Evolutionary conservation across 2,329 filamentous ascomycete genomes (phyloP).

Genomic region (Cytospora piceicola): DNA sequence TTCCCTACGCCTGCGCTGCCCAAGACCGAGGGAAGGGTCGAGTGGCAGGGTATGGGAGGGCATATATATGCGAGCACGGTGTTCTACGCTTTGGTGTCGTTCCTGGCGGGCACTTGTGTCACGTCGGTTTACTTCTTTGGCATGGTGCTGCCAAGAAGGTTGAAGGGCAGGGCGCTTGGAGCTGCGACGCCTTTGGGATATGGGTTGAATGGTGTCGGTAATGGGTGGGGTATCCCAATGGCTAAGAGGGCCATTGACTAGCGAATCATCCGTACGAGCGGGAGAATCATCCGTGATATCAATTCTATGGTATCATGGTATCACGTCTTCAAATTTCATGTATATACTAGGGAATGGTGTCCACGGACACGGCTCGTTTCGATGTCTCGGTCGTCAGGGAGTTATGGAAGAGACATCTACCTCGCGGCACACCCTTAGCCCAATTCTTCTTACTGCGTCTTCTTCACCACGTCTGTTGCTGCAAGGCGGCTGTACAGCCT

Average conservation of each 20-base stretch:
- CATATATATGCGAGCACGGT: conserved; percentile 67
- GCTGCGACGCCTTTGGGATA: conserved; percentile 63
- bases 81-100: conserved; percentile 64
- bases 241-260: conserved; percentile 53
- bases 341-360: conserved; percentile 23
- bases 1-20: conserved; percentile 76
- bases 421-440: not conserved
- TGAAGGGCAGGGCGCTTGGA: conserved; percentile 55
- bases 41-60: conserved; percentile 68
- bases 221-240: conserved; percentile 59
- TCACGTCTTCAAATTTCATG: conserved; percentile 11
- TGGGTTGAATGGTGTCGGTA: conserved; percentile 56
- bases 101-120: conserved; percentile 57
- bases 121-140: conserved; percentile 65
- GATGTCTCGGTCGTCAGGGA: conserved; percentile 4
- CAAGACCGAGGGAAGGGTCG: conserved; percentile 65
- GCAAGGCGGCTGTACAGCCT: conserved; percentile 52
- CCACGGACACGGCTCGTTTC: conserved; percentile 23
- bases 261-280: conserved; percentile 15
- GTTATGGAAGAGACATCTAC: not conserved
- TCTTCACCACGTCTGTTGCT: conserved; percentile 42
- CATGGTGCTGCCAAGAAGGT: conserved; percentile 58
- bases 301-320: conserved; percentile 6
- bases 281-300: conserved; percentile 18
- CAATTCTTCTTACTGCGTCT: conserved; percentile 42